These are phyloP conservation scores for Penicillium coffeae DNA, from an alignment of 495 filamentous ascomycete genomes.

Conservation along the genomic window DNA sequence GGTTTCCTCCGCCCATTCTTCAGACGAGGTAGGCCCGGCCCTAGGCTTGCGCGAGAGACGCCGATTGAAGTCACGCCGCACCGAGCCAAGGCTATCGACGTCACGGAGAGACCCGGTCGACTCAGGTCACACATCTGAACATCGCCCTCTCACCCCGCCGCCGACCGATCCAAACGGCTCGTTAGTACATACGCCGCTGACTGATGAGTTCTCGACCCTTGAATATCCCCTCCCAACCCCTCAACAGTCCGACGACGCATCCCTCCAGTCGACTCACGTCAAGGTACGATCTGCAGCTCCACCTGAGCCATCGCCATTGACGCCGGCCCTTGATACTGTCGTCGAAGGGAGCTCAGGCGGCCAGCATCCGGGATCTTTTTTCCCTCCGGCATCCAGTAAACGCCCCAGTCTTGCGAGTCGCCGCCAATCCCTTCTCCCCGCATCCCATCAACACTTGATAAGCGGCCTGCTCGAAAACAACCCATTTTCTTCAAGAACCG, in stretches of 20 bases:
- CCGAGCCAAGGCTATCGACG: constrained; percentile 1
- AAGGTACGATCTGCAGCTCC: constrained; percentile 11
- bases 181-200: constrained; percentile 19
- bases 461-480: constrained; percentile 35
- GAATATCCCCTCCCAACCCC: constrained; percentile 21
- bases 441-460: constrained; percentile 44
- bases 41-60: constrained; percentile 7
- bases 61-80: constrained; percentile 4
- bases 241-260: constrained; percentile 24
- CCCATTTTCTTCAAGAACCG: constrained; percentile 22
- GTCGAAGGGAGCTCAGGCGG: constrained; percentile 21
- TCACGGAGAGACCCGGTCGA: constrained; percentile 6
- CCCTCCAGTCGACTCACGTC: constrained; percentile 12
- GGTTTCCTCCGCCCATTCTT: constrained; percentile 17
- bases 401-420: constrained; percentile 43
- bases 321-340: constrained; percentile 32
- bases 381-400: constrained; percentile 22
- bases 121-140: constrained; percentile 4
- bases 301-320: constrained; percentile 23
- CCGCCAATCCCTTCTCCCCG: constrained; percentile 49
- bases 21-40: constrained; percentile 9
- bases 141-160: constrained; percentile 8
- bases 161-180: constrained; percentile 17
- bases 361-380: constrained; percentile 15
- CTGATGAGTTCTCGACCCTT: constrained; percentile 19